phyloP scores from a whole-genome alignment of 768 basidiomycete genomes.

The Nevesoporus exiguus region DNA sequence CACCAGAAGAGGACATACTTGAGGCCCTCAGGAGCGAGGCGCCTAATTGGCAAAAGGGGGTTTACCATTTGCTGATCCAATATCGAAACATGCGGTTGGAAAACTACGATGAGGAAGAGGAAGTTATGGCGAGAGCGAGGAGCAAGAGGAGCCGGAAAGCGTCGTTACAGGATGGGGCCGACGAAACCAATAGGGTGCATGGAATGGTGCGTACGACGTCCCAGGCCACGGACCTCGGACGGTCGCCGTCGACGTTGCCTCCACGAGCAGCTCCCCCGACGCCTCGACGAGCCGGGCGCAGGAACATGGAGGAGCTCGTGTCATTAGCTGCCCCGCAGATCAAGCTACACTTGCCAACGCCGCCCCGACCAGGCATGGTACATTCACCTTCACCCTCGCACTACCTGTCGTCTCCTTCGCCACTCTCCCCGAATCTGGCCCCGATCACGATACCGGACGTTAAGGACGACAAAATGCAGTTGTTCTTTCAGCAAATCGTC shows the following conservation, averaged over 20 bases:
- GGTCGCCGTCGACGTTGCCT: constrained; percentile 41
- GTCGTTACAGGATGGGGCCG: constrained; percentile 24
- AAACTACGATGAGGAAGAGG: constrained; percentile 71
- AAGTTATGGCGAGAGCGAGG: constrained; percentile 33
- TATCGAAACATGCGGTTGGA: constrained; percentile 77
- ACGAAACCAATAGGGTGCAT: constrained; percentile 21
- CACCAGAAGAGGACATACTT: constrained; percentile 69
- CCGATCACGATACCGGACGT: constrained; percentile 63
- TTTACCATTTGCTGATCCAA: constrained; percentile 85
- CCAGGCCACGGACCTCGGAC: constrained; percentile 23
- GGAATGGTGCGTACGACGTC: constrained; percentile 23
- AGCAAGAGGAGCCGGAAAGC: constrained; percentile 37
- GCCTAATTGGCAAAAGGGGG: constrained; percentile 92
- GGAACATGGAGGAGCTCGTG: constrained; percentile 17
- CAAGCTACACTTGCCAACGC: constrained; percentile 26
- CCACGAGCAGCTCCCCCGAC: constrained; percentile 58
- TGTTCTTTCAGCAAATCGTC: constrained; percentile 83
- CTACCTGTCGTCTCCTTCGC: constrained; percentile 27
- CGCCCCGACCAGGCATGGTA: constrained; percentile 18
- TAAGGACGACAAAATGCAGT: constrained; percentile 72
- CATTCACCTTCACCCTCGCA: constrained; percentile 25
- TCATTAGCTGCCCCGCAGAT: constrained; percentile 22
- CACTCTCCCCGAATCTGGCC: constrained; percentile 39
- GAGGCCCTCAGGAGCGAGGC: constrained; percentile 60
- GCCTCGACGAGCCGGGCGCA: constrained; percentile 51